Base-by-base conservation (phyloP, 495 filamentous ascomycete genomes). In the Neurospora sp. region DNA sequence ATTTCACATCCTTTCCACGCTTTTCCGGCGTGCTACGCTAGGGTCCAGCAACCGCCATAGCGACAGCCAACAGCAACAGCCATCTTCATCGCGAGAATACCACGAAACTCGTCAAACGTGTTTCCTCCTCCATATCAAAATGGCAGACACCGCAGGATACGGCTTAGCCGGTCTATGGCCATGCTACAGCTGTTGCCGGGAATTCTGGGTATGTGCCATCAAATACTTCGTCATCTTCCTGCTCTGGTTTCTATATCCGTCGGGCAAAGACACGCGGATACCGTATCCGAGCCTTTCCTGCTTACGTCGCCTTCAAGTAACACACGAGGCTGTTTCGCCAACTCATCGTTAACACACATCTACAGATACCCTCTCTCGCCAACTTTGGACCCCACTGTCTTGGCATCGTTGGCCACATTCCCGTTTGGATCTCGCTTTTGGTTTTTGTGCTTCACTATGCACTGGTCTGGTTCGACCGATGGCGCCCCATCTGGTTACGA, bases 401-500 rank as follows among this genome's bases (percentile, higher is more conserved):
- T 54, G 79, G 77, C 1, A 20, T 79, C 38, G 59, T 82, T 16
- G 78, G 74, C 39, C 76, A 80, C 46, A 39, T 81, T 59, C 81
- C 81, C 2, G 40, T 78, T 4, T 79, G 76, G 77, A 75, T 72
- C 31, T 75, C 81, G 10, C 11, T 79, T 5, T 11, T 78, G 48
- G 76, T 77, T 12, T 72, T 79, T 5, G 59, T 78, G 0, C 73
- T 79, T 39, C 81, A 79, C 41, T 82, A 81, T 48, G 73, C 73
- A 14, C 73, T 77, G 12, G 12, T 77, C 3, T 79, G 81, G 79
- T 37, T 66, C 54, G 46, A 38, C 3, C 54, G 72, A 7, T 69
- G 69, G 66, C 77, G 79, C 6, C 81, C 81, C 5, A 11, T 74
- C 20, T 82, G 79, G 79, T 73, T 82, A 46, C 77, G 77, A 35